Percentiles rank a stretch among this genome's conserved stretches.
Evolutionary conservation across 129 eudicot genomes (phyloP).

Genomic region (Pittosporum tobira): DNA sequence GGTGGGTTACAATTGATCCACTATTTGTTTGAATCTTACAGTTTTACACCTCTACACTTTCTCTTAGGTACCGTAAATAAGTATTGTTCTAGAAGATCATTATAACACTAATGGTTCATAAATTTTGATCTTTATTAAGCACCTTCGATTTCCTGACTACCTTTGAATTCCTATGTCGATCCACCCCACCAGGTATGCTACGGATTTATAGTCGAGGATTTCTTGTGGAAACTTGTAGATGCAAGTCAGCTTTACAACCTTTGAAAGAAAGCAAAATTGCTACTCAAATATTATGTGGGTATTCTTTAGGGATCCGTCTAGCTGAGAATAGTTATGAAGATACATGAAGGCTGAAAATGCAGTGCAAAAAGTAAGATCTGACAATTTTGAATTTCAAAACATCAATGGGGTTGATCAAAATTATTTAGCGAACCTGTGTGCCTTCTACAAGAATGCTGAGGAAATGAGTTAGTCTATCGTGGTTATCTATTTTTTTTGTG

Average conservation of each 20-base stretch:
- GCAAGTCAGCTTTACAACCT: conserved; percentile 20
- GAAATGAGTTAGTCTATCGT: conserved; percentile 12
- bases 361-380: not conserved
- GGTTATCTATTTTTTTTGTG: conserved; percentile 10
- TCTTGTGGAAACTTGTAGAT: conserved; percentile 11
- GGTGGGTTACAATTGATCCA: conserved; percentile 31
- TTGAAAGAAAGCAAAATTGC: conserved; percentile 25
- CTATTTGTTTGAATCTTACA: conserved; percentile 1
- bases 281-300: conserved; percentile 20
- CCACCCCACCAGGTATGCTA: conserved; percentile 3
- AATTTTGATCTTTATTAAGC: not conserved
- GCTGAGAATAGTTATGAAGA: conserved; percentile 14
- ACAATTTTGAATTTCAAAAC: not conserved
- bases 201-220: conserved; percentile 23
- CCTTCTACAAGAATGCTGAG: conserved; percentile 10
- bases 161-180: not conserved
- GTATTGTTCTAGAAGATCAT: too few relatives aligned
- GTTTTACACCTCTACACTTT: not conserved
- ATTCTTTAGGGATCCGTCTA: conserved; percentile 8
- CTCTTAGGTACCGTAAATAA: too few relatives aligned
- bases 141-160: not conserved
- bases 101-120: too few relatives aligned
- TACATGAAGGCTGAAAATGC: not conserved
- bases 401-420: conserved; percentile 6
- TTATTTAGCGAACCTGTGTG: conserved; percentile 11